Percentiles rank a stretch among this genome's conserved stretches.
phyloP scores from a whole-genome alignment of 352 stramenopile species.

The Pythium monospermum region DNA sequence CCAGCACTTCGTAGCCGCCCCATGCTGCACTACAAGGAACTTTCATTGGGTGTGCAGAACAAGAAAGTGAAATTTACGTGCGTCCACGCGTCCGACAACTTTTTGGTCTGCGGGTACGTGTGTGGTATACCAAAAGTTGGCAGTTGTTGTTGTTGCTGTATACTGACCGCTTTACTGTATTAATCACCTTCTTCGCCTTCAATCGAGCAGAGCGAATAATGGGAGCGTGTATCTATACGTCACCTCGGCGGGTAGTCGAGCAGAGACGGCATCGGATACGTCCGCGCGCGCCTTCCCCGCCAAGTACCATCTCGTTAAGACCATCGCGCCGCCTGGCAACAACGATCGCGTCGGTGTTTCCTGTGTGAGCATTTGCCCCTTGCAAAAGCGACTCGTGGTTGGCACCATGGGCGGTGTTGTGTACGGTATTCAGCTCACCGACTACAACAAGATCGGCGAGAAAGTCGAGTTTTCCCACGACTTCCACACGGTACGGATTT shows the following conservation, averaged over 20 bases:
- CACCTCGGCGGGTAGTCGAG: conserved; percentile 36
- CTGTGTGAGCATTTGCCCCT: conserved; percentile 74
- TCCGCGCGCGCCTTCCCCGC: conserved; percentile 27
- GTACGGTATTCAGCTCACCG: conserved; percentile 72
- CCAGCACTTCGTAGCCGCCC: conserved; percentile 35
- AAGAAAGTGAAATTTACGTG: conserved; percentile 66
- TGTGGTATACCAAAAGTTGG: too few species aligned
- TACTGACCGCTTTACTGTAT: too few species aligned
- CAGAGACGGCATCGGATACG: conserved; percentile 23
- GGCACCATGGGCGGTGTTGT: conserved; percentile 74
- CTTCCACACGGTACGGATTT: conserved; percentile 51
- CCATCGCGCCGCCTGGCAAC: conserved; percentile 63
- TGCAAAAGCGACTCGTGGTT: conserved; percentile 77
- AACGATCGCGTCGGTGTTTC: conserved; percentile 66
- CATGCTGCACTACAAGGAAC: conserved; percentile 70
- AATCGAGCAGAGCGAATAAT: conserved; percentile 48
- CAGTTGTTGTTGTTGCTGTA: too few species aligned
- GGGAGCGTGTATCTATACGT: conserved; percentile 81
- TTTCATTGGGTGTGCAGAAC: conserved; percentile 47
- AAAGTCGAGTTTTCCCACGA: conserved; percentile 87
- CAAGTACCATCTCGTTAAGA: conserved; percentile 87
- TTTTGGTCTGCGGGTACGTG: conserved; percentile 74
- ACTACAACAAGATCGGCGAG: conserved; percentile 86
- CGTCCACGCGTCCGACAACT: conserved; percentile 83
- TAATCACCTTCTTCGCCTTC: background rate